phyloP scores from a whole-genome alignment of 129 eudicot genomes.

The Deinandra increscens region DNA sequence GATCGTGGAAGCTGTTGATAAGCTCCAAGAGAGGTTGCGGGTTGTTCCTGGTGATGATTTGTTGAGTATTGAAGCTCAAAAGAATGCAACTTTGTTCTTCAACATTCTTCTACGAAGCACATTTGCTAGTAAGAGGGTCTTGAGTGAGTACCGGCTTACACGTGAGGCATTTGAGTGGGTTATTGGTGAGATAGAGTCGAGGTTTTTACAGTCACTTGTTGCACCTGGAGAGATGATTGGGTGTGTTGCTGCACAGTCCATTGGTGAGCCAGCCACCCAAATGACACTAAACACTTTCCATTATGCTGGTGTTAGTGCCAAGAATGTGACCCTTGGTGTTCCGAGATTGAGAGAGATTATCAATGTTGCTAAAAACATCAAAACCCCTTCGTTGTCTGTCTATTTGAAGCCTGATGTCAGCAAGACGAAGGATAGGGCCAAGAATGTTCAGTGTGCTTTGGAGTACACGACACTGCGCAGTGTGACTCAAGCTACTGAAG shows the following conservation, averaged over 20 bases:
- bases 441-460: constrained; percentile 87
- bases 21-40: constrained; percentile 83
- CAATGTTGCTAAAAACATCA: constrained; percentile 92
- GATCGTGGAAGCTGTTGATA: constrained; percentile 90
- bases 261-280: constrained; percentile 98
- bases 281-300: constrained; percentile 97
- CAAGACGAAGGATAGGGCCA: constrained; percentile 80
- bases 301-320: constrained; percentile 99
- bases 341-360: constrained; percentile 94
- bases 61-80: constrained; percentile 91
- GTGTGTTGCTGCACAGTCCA: constrained; percentile 97
- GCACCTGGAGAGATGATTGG: constrained; percentile 99
- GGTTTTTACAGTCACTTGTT: constrained; percentile 90
- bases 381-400: constrained; percentile 94
- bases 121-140: constrained; percentile 80
- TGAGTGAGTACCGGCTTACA: constrained; percentile 77
- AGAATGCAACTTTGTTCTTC: constrained; percentile 91
- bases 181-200: constrained; percentile 91
- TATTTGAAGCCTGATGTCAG: constrained; percentile 76
- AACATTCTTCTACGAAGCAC: constrained; percentile 93
- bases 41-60: constrained; percentile 95
- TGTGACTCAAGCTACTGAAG: constrained; percentile 98
- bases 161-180: constrained; percentile 98
- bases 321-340: constrained; percentile 95
- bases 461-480: constrained; percentile 90